Base-by-base conservation (phyloP, 2,329 filamentous ascomycete genomes). In the Aspergillus ruber region DNA sequence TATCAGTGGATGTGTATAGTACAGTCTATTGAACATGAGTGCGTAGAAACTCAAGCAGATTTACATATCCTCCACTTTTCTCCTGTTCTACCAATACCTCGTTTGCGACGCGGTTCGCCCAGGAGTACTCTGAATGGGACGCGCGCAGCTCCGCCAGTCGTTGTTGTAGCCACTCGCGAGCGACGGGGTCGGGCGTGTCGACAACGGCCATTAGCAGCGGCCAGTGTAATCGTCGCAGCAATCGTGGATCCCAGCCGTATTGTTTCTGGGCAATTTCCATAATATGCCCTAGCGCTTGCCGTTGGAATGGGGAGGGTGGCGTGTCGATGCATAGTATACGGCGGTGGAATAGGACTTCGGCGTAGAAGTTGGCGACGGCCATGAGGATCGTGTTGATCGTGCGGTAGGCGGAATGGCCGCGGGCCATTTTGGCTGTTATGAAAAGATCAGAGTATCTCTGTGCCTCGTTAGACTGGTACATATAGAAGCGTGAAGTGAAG, bases 371-470 rank as follows among this genome's bases (percentile, higher is more conserved):
- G 42, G 56, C 58, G 7, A 65, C 63, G 2, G 59, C 64, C 53
- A 66, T 57, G 39, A 64, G 63, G 20, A 68, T 65, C 2, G 65
- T 69, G 50, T 63, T 61, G 15, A 68, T 51, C 2, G 65, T 63
- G 36, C 66, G 64, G 27, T 62, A 57, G 15, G 58, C 57, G 3
- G 63, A 66, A 35, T 56, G 50, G 1, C 54, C 45, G 1, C 56
- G 56, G 13, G 64, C 58, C 36, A 64, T 60, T 44, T 58, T 66
- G 15, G 64, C 63, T 3, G 64, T 66, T 25, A 67, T 55, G 18
- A 68, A 65, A 13, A 69, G 50, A 46, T 69, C 66, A 33, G 63
- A 64, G 36, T 58, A 69, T 56, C 58, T 60, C 66, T 69, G 39
- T 21, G 1, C 13, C 12, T 20, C 12, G 29, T 32, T 9, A 27